Percentiles rank a stretch among this genome's conserved stretches.
These are phyloP conservation scores for Sporothrix globosa DNA, from an alignment of 2,329 filamentous ascomycete genomes.

Conservation along the genomic window DNA sequence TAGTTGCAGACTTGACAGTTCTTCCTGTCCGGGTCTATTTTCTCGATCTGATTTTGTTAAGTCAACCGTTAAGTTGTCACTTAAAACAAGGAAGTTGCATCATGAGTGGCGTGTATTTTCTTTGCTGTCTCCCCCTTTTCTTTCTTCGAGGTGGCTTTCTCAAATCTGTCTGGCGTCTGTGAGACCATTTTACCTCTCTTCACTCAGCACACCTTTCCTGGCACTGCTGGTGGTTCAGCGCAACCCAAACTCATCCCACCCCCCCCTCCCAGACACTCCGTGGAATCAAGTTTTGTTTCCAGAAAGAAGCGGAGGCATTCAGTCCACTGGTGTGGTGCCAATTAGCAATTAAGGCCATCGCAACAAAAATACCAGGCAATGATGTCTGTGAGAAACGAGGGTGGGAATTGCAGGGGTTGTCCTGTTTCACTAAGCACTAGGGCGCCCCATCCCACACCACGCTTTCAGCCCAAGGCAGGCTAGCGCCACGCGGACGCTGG, in stretches of 20 bases:
- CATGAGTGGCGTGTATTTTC: neutral
- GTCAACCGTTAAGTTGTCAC: neutral
- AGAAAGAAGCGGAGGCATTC: conserved; percentile 28
- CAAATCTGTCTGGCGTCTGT: conserved; percentile 3
- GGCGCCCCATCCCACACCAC: conserved; percentile 31
- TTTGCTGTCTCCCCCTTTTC: neutral
- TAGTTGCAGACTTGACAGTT: conserved; percentile 23
- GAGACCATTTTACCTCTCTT: neutral
- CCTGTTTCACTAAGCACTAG: conserved; percentile 54
- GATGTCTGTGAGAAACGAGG: conserved; percentile 40
- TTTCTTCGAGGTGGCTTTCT: neutral
- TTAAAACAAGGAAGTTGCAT: neutral
- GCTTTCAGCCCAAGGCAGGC: conserved; percentile 26
- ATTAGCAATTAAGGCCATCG: neutral
- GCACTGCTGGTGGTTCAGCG: neutral
- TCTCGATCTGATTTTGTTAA: neutral
- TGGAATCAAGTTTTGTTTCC: conserved; percentile 33
- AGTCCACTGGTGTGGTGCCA: conserved; percentile 3
- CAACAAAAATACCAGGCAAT: conserved; percentile 16
- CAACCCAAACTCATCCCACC: conserved; percentile 14
- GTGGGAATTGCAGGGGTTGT: conserved; percentile 54
- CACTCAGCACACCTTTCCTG: conserved; percentile 1
- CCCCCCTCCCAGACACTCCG: conserved; percentile 25
- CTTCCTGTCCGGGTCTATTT: neutral
- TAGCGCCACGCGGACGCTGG: conserved; percentile 30